Evolutionary conservation across 805 yeast genomes (phyloP).

Genomic region (Candida sphagnicola): DNA sequence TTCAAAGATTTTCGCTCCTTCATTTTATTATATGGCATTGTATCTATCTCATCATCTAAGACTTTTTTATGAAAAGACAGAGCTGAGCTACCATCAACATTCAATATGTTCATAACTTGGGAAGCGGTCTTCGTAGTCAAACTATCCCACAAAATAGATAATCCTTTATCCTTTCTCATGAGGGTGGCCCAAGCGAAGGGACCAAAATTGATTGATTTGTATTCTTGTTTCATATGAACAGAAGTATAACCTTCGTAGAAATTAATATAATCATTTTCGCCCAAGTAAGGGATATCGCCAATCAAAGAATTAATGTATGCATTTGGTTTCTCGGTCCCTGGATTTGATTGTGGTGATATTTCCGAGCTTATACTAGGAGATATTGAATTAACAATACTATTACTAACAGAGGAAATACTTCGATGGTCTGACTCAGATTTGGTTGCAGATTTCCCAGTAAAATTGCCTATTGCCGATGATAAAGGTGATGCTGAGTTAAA

Average conservation of each 20-base stretch:
- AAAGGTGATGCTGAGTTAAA: constrained; percentile 3
- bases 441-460: neutral
- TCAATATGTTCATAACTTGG: constrained; percentile 17
- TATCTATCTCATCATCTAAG: constrained; percentile 30
- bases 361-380: neutral
- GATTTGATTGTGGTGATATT: neutral
- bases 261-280: constrained; percentile 27
- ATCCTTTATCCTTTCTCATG: constrained; percentile 31
- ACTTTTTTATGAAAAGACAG: constrained; percentile 25
- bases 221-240: constrained; percentile 23
- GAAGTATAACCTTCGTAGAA: constrained; percentile 34
- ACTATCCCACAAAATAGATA: constrained; percentile 31
- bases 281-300: constrained; percentile 24
- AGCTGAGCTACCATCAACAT: constrained; percentile 16
- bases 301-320: constrained; percentile 2
- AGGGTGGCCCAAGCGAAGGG: constrained; percentile 37
- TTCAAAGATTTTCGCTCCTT: constrained; percentile 11
- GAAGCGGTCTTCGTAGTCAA: constrained; percentile 15
- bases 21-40: constrained; percentile 26
- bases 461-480: neutral
- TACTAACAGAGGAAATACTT: neutral
- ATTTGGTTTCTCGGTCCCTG: too few relatives aligned
- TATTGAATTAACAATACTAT: neutral
- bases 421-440: neutral
- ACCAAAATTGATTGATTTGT: constrained; percentile 31